phyloP scores from a whole-genome alignment of 139 green algal genomes.

The Nannochloris sp. region DNA sequence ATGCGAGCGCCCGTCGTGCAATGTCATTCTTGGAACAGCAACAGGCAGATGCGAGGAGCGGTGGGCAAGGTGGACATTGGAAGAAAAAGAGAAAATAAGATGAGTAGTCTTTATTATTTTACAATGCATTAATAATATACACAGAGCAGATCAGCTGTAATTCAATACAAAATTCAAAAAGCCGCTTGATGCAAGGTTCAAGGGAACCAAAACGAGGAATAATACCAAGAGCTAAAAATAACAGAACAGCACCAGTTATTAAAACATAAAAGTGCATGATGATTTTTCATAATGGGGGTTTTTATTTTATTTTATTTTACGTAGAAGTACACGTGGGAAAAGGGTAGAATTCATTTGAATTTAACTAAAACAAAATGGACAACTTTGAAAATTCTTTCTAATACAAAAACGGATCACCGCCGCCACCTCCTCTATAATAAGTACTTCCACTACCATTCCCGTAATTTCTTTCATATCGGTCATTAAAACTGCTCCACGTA shows the following conservation, averaged over 20 bases:
- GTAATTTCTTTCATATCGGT: no score
- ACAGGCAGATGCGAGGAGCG: constrained; percentile 73
- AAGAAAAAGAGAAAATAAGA: constrained; percentile 63
- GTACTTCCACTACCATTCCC: no score
- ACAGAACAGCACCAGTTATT: no score
- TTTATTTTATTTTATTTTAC: no score
- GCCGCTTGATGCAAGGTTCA: not conserved
- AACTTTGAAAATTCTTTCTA: not conserved
- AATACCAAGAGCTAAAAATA: not conserved
- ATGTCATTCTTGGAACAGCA: constrained; percentile 71
- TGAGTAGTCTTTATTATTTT: not conserved
- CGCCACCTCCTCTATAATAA: not conserved
- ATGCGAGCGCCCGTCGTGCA: constrained; percentile 6
- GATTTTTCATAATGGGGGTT: no score
- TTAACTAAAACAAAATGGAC: no score
- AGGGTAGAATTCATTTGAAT: no score
- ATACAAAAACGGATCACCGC: not conserved
- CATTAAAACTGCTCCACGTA: no score
- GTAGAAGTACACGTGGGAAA: no score
- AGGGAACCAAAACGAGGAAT: not conserved
- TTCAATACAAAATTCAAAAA: not conserved
- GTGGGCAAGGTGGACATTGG: constrained; percentile 82
- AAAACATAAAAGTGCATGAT: no score
- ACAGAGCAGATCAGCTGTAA: no score
- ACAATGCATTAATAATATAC: not conserved